Base-by-base conservation (phyloP, 2,329 filamentous ascomycete genomes). In the Colletotrichum zoysiae region DNA sequence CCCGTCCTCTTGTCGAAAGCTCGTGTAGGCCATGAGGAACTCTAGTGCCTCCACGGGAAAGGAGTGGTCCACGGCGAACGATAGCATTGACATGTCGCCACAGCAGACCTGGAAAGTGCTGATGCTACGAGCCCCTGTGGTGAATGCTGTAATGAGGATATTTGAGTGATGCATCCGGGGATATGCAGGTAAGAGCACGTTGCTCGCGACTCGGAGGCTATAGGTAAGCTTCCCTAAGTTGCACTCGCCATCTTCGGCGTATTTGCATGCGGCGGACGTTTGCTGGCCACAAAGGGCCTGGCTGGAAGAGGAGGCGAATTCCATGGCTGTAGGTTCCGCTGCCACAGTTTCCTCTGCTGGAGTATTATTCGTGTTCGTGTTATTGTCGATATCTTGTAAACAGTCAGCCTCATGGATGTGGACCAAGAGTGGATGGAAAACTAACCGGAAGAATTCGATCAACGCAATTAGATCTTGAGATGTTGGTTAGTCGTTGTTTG, bases 251-350 rank as follows among this genome's bases (percentile, higher is more conserved):
- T 53, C 1, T 11, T 1, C 20, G 20, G 20, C 33, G 33, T 20
- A 33, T 7, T 18, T 53, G 26, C 26, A 53, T 14, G 18, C 2
- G 8, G 14, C 16, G 9, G 14, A 12, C 23, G 9, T 16, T 5
- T 51, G n/a, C 12, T 7, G 1, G 0, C 7, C 14, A 2, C 14
- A 2, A 2, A 0, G 4, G 4, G 23, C 1, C 14, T 30, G 50
- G 23, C 18, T 30, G 12, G 6, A 14, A 20, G 5, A 23, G 18
- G 11, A 6, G 2, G 5, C 0, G 11, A 33, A 20, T 16, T 20
- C 33, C 9, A 56, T 35, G 18, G 33, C 11, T 11, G 53, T 6
- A n/a, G 53, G 11, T 12, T 6, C 2, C 11, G 26, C 3, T 8
- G 51, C 20, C 7, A 1, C 8, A 18, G 18, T 1, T 38, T 35